phyloP scores from a whole-genome alignment of 441 rosid species.

The Daphne laureola region DNA sequence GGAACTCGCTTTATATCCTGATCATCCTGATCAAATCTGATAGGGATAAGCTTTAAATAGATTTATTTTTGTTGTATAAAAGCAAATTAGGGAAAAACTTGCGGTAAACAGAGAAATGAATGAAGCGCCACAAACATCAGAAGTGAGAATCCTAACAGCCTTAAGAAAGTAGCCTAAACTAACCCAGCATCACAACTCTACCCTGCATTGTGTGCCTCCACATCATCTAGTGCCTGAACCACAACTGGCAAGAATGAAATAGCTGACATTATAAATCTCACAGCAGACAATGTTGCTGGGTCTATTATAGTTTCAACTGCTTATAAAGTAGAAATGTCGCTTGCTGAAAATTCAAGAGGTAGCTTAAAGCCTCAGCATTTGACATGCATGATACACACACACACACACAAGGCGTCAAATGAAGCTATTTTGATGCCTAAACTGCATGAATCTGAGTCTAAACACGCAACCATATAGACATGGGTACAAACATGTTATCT shows the following conservation, averaged over 20 bases:
- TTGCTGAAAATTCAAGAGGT: slow-evolving; percentile 30
- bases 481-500: no score
- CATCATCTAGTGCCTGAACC: slow-evolving; percentile 29
- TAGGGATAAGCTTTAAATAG: no score
- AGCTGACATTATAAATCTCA: slow-evolving; percentile 42
- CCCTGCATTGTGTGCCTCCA: slow-evolving; percentile 42
- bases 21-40: no score
- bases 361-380: not conserved
- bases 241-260: slow-evolving; percentile 47
- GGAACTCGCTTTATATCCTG: no score
- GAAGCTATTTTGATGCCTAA: no score
- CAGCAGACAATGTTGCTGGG: slow-evolving; percentile 43
- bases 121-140: slow-evolving; percentile 64
- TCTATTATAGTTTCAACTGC: slow-evolving; percentile 40
- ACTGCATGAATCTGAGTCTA: no score
- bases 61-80: slow-evolving; percentile 8
- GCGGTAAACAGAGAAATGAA: slow-evolving; percentile 54
- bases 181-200: slow-evolving; percentile 63
- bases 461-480: no score
- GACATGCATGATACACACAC: no score
- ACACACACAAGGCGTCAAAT: no score
- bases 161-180: slow-evolving; percentile 54
- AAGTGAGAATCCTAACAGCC: slow-evolving; percentile 50
- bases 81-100: slow-evolving; percentile 14
- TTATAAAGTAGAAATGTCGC: slow-evolving; percentile 46